Percentiles rank a stretch among this genome's conserved stretches.
These are phyloP conservation scores for Forsythia suspensa DNA, from an alignment of 257 asterid species.

Conservation along the genomic window DNA sequence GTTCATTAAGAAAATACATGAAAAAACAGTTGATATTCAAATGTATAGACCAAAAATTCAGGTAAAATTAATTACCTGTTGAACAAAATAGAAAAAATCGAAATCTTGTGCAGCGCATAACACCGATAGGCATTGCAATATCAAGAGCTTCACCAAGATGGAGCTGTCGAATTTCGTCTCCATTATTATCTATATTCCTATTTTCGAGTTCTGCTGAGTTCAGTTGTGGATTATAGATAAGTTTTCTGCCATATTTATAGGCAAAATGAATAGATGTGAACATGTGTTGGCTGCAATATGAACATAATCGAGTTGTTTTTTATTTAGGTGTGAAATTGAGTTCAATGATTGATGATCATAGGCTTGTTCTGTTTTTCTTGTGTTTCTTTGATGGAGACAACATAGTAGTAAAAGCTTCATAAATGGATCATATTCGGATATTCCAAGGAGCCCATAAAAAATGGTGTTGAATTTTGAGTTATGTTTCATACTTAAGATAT, in stretches of 20 bases:
- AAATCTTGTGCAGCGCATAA: constrained; percentile 48
- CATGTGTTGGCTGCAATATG: constrained; percentile 7
- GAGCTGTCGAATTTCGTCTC: constrained; percentile 23
- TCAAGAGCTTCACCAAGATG: constrained; percentile 28
- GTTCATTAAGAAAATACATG: neutral
- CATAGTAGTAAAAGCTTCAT: neutral
- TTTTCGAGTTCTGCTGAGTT: neutral
- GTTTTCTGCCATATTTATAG: constrained; percentile 17
- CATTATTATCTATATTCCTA: constrained; percentile 7
- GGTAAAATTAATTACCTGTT: constrained; percentile 45
- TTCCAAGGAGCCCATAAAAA: constrained; percentile 3
- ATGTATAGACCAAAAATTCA: neutral
- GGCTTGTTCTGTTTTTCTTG: neutral
- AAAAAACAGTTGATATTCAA: neutral
- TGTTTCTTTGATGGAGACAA: constrained; percentile 21
- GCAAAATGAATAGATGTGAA: constrained; percentile 27
- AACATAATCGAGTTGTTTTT: constrained; percentile 13
- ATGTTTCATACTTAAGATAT: constrained; percentile 20
- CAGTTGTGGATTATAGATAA: neutral
- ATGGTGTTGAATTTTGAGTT: constrained; percentile 6
- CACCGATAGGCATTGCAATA: constrained; percentile 42
- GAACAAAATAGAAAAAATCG: constrained; percentile 84
- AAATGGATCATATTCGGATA: constrained; percentile 22
- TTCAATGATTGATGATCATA: constrained; percentile 3
- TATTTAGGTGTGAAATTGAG: constrained; percentile 23